phyloP scores from a whole-genome alignment of 2,329 filamentous ascomycete genomes.

The Trichophyton benhamiae region DNA sequence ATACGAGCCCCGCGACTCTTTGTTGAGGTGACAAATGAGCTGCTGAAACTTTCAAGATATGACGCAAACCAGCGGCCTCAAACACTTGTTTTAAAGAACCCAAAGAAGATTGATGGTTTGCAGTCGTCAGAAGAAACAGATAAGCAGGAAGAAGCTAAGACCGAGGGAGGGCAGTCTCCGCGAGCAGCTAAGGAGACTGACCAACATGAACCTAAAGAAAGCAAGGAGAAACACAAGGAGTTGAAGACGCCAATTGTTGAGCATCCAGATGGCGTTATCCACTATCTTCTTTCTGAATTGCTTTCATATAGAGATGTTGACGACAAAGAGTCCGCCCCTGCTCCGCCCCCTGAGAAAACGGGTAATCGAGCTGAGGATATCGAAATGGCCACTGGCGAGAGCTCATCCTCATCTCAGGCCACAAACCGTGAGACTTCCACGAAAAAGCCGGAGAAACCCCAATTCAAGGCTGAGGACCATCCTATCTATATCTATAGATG shows the following conservation, averaged over 20 bases:
- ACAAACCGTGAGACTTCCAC: slow-evolving; percentile 15
- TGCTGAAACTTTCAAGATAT: slow-evolving; percentile 60
- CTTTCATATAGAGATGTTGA: slow-evolving; percentile 86
- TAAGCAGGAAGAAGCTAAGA: slow-evolving; percentile 14
- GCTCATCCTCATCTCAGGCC: slow-evolving; percentile 20
- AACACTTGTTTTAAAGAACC: slow-evolving; percentile 41
- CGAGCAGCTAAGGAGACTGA: slow-evolving; percentile 22
- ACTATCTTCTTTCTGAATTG: slow-evolving; percentile 86
- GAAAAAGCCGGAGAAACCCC: slow-evolving; percentile 56
- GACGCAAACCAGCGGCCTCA: slow-evolving; percentile 44
- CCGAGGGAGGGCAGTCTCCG: slow-evolving; percentile 11
- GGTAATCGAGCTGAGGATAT: slow-evolving; percentile 34
- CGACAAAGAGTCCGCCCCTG: slow-evolving; percentile 54
- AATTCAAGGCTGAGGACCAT: slow-evolving; percentile 85
- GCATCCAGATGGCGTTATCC: slow-evolving; percentile 86
- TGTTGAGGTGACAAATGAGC: slow-evolving; percentile 74
- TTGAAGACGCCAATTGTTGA: slow-evolving; percentile 74
- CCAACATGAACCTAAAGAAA: slow-evolving; percentile 16
- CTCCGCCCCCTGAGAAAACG: slow-evolving; percentile 5
- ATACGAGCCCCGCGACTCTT: slow-evolving; percentile 76
- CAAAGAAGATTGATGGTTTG: slow-evolving; percentile 21
- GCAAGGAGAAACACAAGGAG: slow-evolving; percentile 49
- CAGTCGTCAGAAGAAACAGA: slow-evolving; percentile 23
- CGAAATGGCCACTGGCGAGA: slow-evolving; percentile 38
- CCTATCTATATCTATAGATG: slow-evolving; percentile 94